Evolutionary conservation across 139 green algal species (phyloP), one percentile per base, ranked within the genome.

Genomic region (Zygnema cylindricum): DNA sequence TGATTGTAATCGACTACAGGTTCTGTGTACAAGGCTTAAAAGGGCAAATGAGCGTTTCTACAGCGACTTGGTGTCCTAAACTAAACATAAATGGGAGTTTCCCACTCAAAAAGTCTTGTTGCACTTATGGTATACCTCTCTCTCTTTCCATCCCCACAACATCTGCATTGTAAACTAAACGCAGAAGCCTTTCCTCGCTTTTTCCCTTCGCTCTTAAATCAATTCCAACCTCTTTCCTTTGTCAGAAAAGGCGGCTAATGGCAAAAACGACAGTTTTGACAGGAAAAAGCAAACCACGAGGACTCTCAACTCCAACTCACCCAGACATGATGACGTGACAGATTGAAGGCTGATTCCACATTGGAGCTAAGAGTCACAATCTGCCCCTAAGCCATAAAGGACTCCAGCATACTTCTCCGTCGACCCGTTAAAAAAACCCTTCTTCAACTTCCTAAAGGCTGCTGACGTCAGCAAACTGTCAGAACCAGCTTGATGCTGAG

Each of bases 361-460:
- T 16, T 25, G 49, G 49, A 63, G 49, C 71, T 88, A 88, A 25
- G 81, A 22, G 55, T 89, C 88, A 69, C 94, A 93, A 69, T 98
- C 96, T 25, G 85, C 88, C 23, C 97, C 97, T 1, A 99, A 92
- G 33, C 97, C 97, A 90, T 98, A 99, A 71, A 99, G 92, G 30
- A 99, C 93, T 30, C 96, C 96, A 30, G 91, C 88, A 90, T 98
- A 96, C 93, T 93, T 23, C 30, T 92, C 89, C 3, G 93, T 86
- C 0, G 91, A 94, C 2, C 96, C 95, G 30, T 92, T 93, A 85
- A 99, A 99, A 84, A 94, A 96, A 43, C 85, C 94, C 57, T 95
- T 86, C 0, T 92, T 94, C 43, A 99, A 93, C 91, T 98, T 98
- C n/a, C 97, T 89, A 91, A 99, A 99, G 0, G 96, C 96, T 32